Percentiles rank a stretch among this genome's conserved stretches.
Conservation (phyloP, 1,284 basidiomycete genomes). For the Schizophyllum commune region DNA sequence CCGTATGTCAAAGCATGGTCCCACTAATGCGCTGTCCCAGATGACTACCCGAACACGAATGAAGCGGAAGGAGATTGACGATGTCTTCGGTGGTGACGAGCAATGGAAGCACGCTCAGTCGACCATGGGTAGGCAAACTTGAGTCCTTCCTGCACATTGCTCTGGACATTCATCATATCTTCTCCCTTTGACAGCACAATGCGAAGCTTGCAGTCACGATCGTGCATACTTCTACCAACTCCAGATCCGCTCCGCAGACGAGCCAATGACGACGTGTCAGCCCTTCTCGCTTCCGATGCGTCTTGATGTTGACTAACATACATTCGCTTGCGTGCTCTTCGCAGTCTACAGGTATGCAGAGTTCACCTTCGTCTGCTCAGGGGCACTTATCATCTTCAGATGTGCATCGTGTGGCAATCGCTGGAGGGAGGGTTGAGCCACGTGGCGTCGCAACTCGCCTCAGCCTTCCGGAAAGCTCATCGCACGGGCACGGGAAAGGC, state of each 20-base stretch:
- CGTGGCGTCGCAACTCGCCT: no score
- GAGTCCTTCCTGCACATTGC: background rate
- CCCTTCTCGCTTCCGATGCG: constrained; percentile 13
- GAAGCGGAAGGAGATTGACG: constrained; percentile 84
- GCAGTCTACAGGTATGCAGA: background rate
- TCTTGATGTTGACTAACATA: background rate
- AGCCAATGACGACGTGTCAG: constrained; percentile 95
- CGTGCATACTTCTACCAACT: constrained; percentile 94
- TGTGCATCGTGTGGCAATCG: background rate
- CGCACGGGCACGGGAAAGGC: no score
- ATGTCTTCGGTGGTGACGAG: constrained; percentile 90
- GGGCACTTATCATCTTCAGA: background rate
- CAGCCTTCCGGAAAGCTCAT: no score
- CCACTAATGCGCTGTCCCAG: constrained; percentile 25
- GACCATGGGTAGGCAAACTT: constrained; percentile 50
- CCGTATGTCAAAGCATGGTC: background rate
- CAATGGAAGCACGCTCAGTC: constrained; percentile 95
- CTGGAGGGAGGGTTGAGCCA: background rate
- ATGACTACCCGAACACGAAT: constrained; percentile 85
- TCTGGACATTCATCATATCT: background rate
- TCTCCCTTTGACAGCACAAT: constrained; percentile 47
- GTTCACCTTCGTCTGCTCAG: background rate
- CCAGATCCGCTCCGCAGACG: constrained; percentile 94
- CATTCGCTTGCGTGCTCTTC: background rate
- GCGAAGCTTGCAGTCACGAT: constrained; percentile 86